Evolutionary conservation across 2,329 filamentous ascomycete genomes (phyloP).

Genomic region (Colletotrichum australisinense): DNA sequence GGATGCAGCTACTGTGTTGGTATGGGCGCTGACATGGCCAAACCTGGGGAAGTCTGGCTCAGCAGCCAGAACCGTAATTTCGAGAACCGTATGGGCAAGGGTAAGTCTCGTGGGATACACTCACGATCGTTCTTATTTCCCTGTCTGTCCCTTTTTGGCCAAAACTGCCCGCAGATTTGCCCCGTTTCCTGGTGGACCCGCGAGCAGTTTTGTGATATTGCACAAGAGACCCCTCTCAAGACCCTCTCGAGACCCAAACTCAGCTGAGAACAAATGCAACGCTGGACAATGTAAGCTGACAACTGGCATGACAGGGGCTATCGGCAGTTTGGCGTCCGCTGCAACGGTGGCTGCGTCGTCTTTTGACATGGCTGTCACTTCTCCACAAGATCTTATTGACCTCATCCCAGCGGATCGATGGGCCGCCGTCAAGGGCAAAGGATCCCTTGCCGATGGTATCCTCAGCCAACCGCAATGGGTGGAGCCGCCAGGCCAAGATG

Average conservation of each 20-base stretch:
- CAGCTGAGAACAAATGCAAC: background rate
- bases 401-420: constrained; percentile 37
- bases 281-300: background rate
- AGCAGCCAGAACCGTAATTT: constrained; percentile 60
- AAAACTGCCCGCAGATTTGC: background rate
- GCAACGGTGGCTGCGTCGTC: constrained; percentile 58
- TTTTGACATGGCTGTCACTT: constrained; percentile 55
- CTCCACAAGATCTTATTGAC: constrained; percentile 48
- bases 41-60: constrained; percentile 54
- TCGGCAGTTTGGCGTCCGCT: constrained; percentile 57
- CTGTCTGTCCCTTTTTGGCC: constrained; percentile 37
- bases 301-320: background rate
- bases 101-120: constrained; percentile 44
- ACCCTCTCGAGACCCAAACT: background rate
- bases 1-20: constrained; percentile 59
- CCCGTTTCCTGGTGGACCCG: background rate
- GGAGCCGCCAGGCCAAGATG: constrained; percentile 9
- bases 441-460: constrained; percentile 27
- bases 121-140: constrained; percentile 34
- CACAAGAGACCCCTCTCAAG: background rate
- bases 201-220: background rate
- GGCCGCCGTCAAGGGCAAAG: constrained; percentile 37
- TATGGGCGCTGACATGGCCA: constrained; percentile 53
- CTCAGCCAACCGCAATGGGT: constrained; percentile 17
- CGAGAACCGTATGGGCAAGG: constrained; percentile 56